phyloP scores from a whole-genome alignment of 106 monocot genomes.

The Narthecium ossifragum region DNA sequence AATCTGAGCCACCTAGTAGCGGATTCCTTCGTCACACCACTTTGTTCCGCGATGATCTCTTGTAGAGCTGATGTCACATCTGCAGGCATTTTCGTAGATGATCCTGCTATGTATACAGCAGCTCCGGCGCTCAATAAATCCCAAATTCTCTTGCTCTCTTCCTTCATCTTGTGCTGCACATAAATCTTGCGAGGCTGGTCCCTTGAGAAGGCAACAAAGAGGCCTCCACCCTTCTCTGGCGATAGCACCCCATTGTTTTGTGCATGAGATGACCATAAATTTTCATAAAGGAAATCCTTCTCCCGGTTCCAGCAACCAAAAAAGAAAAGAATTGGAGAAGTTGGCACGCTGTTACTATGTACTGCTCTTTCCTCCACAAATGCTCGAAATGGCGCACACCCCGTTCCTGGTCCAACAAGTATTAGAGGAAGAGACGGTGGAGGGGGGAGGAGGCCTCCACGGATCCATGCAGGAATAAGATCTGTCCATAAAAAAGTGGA shows the following conservation, averaged over 20 bases:
- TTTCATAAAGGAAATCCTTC: slow-evolving; percentile 60
- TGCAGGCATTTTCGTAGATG: slow-evolving; percentile 78
- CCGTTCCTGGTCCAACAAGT: slow-evolving; percentile 91
- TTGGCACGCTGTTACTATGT: slow-evolving; percentile 24
- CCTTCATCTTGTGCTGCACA: slow-evolving; percentile 93
- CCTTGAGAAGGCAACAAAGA: slow-evolving; percentile 87
- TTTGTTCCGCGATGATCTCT: slow-evolving; percentile 61
- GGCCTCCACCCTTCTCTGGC: slow-evolving; percentile 59
- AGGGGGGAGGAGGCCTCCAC: slow-evolving; percentile 47
- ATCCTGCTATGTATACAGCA: slow-evolving; percentile 76
- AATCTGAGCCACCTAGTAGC: slow-evolving; percentile 67
- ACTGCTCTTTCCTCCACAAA: slow-evolving; percentile 67
- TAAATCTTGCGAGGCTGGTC: slow-evolving; percentile 81
- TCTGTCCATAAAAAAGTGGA: too few relatives aligned
- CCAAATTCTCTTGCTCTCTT: slow-evolving; percentile 74
- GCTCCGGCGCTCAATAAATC: slow-evolving; percentile 47
- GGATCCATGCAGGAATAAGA: slow-evolving; percentile 79
- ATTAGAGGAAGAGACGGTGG: slow-evolving; percentile 71
- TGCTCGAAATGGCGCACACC: slow-evolving; percentile 85
- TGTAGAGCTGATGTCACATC: slow-evolving; percentile 67
- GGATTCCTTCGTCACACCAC: slow-evolving; percentile 41
- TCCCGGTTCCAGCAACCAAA: slow-evolving; percentile 81
- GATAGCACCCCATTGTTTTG: slow-evolving; percentile 55
- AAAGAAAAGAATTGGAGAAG: slow-evolving; percentile 80
- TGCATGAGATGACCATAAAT: slow-evolving; percentile 65